phyloP scores from a whole-genome alignment of 805 yeast species.

The Saccharomycopsis fibuligera region DNA sequence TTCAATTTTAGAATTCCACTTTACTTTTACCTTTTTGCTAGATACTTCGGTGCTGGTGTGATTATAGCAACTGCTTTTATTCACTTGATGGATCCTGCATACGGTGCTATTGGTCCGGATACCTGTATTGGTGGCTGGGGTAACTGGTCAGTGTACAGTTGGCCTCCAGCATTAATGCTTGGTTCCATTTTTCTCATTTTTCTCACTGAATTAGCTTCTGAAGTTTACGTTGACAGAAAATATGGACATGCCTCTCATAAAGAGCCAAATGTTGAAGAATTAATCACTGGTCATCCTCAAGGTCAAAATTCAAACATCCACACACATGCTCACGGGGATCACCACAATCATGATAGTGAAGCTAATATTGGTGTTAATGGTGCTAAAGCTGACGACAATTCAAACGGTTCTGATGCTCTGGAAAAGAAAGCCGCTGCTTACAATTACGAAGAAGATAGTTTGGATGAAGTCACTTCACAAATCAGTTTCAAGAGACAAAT shows the following conservation, averaged over 20 bases:
- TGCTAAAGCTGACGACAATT: too few species aligned
- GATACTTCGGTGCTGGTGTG: conserved; percentile 69
- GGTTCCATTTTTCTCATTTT: conserved; percentile 34
- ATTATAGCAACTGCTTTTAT: conserved; percentile 71
- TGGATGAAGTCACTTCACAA: background rate
- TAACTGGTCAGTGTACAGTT: conserved; percentile 31
- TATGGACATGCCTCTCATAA: conserved; percentile 25
- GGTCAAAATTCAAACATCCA: background rate
- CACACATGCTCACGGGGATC: background rate
- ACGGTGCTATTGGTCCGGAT: conserved; percentile 24
- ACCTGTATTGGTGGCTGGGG: conserved; percentile 24
- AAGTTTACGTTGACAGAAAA: conserved; percentile 34
- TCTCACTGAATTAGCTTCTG: conserved; percentile 35
- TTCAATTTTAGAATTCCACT: conserved; percentile 39
- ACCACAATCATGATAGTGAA: background rate
- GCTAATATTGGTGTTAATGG: background rate
- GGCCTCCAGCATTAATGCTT: conserved; percentile 42
- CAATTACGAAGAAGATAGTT: background rate
- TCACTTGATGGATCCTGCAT: conserved; percentile 57
- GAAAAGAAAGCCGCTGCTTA: background rate
- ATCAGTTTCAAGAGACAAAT: conserved; percentile 26
- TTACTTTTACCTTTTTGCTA: conserved; percentile 24
- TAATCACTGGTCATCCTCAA: conserved; percentile 15
- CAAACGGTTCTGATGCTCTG: background rate
- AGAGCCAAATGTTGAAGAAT: conserved; percentile 20